Evolutionary conservation across 2,329 filamentous ascomycete genomes (phyloP), one percentile per base, ranked within the genome.

Genomic region (Penicillium olsonii): DNA sequence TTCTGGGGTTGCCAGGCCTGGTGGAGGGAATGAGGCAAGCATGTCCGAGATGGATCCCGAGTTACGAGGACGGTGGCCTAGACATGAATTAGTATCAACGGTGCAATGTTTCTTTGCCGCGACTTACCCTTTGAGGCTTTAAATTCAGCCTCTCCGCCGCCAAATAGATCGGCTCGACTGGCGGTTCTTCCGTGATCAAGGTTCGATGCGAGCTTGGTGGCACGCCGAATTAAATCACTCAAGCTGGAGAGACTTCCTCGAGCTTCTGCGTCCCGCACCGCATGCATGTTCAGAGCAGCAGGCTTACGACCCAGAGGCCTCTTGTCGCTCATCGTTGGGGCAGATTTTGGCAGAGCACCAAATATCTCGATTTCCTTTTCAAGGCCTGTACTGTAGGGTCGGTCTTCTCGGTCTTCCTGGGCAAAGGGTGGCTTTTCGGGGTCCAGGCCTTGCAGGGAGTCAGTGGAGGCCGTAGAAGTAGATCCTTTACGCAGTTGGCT

Each of bases 241-340:
- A 99, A 75, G 70, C 92, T 96, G 1, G 94, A 97, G 55, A 96
- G 78, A 67, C 92, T 96, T 4, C 90, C 92, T 63, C 94, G 84
- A 1, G 87, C 83, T 69, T 96, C 90, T 14, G 89, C 88, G 43
- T 87, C 84, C 56, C 84, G 82, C 3, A 95, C 88, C 4, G 88
- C 88, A 64, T 92, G 86, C 19, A 96, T 87, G 64, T 96, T 85
- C 4, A 96, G 75, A 29, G 82, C 83, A 3, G 90, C 88, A 26
- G 92, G 92, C 51, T 71, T 66, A 43, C 64, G 69, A 33, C 60
- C 65, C 15, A 63, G 61, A 17, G 70, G 71, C 33, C 69, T 65
- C 52, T 64, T 74, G 42, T 70, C 65, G 48, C 71, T 73, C 69
- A 74, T 71, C 7, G 68, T 67, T 7, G 64, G 66, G 8, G 65